Percentiles rank a stretch among this genome's conserved stretches.
Conservation (phyloP, 148 eudicot genomes). For the Rhododendron simsii region DNA sequence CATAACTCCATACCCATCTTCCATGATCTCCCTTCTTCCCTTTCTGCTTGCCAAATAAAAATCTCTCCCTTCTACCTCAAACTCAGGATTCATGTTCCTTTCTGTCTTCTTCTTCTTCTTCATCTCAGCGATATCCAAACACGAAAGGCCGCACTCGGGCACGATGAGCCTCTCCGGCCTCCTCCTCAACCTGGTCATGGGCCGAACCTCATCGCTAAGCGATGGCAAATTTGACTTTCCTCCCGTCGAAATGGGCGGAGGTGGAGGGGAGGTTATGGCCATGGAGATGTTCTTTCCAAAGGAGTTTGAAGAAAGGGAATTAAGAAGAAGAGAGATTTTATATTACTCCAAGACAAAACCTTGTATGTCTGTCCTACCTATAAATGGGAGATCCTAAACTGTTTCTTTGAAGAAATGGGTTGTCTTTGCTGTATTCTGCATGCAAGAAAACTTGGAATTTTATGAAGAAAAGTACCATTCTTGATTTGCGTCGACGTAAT, state of each 20-base stretch:
- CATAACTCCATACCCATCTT: conserved; percentile 41
- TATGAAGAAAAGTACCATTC: not conserved
- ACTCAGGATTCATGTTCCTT: conserved; percentile 22
- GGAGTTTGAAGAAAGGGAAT: not conserved
- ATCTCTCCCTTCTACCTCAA: conserved; percentile 28
- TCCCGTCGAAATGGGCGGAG: not conserved
- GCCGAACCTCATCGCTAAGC: not conserved
- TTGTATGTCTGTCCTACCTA: not conserved
- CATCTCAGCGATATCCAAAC: conserved; percentile 5
- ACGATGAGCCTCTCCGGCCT: conserved; percentile 34
- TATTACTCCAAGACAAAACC: not conserved
- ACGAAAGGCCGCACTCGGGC: conserved; percentile 19
- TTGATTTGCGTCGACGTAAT: not conserved
- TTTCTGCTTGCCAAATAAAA: conserved; percentile 38
- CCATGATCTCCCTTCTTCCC: conserved; percentile 43
- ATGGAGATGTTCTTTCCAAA: not conserved
- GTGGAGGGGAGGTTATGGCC: not conserved
- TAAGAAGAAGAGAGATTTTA: not conserved
- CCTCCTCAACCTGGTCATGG: conserved; percentile 5
- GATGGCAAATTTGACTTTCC: not conserved
- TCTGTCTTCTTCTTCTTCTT: conserved; percentile 3
- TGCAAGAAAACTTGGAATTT: not conserved
- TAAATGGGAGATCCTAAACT: not conserved
- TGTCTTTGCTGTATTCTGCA: not conserved
- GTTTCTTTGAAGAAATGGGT: not conserved